Evolutionary conservation across 1,139 yeast species (phyloP), one percentile per base, ranked within the genome.

Genomic region (Geotrichum fermentans): DNA sequence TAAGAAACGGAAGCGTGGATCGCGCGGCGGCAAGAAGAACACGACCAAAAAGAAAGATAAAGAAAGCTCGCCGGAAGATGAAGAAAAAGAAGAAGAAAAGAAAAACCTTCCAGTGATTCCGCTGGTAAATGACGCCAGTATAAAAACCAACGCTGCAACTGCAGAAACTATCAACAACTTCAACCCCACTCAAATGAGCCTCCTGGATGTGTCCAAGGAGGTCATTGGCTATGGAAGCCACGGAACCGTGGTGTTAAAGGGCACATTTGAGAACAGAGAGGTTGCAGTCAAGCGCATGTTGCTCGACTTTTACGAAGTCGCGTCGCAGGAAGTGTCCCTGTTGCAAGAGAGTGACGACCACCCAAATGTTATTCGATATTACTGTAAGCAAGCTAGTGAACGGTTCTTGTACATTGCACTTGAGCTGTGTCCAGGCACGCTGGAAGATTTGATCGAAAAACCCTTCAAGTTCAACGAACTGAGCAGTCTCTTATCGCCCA

Each of bases 211-310:
- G 1, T 79, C 94, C 0, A 85, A 85, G 56, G 79, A 77, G 40
- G 76, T 89, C 21, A 69, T 92, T 44, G 98, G 99, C 1, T 88
- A 87, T 63, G 99, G 99, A 1, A 88, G 97, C 1, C 96, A 92
- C 61, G 98, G 98, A 28, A 92, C 98, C 0, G 89, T 90, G 24
- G 98, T 92, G 1, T 88, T 81, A 64, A 80, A 84, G 62, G 98
- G 98, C 0, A 77, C 80, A 3, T 92, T 90, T 68, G 97, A 90
- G 60, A 83, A 81, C 58, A 75, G 98, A 46, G 96, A 95, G 1
- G 98, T 94, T 8, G 98, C 98, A 0, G 95, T 92, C 3, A 94
- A 92, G 64, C 71, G 98, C 57, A 87, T 92, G 96, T 71, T 94
- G 43, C 74, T 90, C 36, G 96, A 90, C 62, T 92, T 90, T 61